Evolutionary conservation across 2,329 filamentous ascomycete genomes (phyloP).

Genomic region (Stagonosporopsis vannaccii): DNA sequence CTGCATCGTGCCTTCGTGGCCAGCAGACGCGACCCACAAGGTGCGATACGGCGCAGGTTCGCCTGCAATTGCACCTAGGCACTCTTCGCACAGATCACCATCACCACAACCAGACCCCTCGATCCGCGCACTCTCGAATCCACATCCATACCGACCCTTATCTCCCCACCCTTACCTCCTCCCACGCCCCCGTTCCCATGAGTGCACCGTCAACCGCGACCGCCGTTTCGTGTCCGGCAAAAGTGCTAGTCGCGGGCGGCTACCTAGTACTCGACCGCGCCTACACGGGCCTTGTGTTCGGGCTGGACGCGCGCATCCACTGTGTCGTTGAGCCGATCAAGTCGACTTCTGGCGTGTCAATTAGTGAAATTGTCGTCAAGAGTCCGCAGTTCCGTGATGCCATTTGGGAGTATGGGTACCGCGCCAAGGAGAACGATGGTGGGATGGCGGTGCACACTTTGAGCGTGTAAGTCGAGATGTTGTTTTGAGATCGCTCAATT

Average conservation of each 20-base stretch:
- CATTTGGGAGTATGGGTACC: slow-evolving; percentile 86
- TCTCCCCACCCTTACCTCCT: slow-evolving; percentile 20
- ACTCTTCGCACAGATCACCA: slow-evolving; percentile 23
- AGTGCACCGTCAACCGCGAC: slow-evolving; percentile 29
- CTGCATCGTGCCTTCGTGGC: slow-evolving; percentile 17
- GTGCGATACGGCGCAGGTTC: slow-evolving; percentile 21
- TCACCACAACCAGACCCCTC: slow-evolving; percentile 23
- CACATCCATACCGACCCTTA: slow-evolving; percentile 22
- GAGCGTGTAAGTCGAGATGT: slow-evolving; percentile 68
- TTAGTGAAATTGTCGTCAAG: slow-evolving; percentile 79
- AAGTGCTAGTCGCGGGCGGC: slow-evolving; percentile 92
- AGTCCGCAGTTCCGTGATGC: slow-evolving; percentile 92
- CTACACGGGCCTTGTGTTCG: slow-evolving; percentile 78
- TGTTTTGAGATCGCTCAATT: neutral
- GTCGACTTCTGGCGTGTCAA: slow-evolving; percentile 66
- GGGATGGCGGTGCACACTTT: slow-evolving; percentile 83
- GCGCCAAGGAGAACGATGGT: slow-evolving; percentile 72
- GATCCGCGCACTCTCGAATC: slow-evolving; percentile 25
- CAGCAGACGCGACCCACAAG: slow-evolving; percentile 24
- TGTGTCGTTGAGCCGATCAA: slow-evolving; percentile 63
- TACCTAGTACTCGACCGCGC: slow-evolving; percentile 91
- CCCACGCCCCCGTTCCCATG: slow-evolving; percentile 4
- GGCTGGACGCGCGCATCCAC: slow-evolving; percentile 70
- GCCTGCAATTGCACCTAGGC: slow-evolving; percentile 16
- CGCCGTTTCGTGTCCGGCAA: slow-evolving; percentile 86